These are phyloP conservation scores for Xerocomellus chrysenteron DNA, from an alignment of 768 basidiomycete genomes.

Conservation along the genomic window DNA sequence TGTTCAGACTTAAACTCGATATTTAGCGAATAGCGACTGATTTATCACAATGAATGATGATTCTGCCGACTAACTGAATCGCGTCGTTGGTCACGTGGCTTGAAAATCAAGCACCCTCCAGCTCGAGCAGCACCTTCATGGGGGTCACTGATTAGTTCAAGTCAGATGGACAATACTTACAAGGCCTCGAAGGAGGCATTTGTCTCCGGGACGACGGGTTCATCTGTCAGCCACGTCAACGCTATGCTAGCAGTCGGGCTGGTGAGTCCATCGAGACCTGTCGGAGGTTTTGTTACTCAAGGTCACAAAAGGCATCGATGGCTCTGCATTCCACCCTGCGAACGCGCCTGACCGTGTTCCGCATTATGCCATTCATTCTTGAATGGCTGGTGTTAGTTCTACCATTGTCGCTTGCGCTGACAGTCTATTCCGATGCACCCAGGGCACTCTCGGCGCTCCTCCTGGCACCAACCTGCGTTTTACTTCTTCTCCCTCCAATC, in stretches of 20 bases:
- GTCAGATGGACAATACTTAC: slow-evolving; percentile 42
- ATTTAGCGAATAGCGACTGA: not conserved
- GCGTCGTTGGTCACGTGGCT: slow-evolving; percentile 16
- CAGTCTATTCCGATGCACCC: slow-evolving; percentile 65
- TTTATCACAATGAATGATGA: not conserved
- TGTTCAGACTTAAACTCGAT: not conserved
- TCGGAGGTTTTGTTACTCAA: slow-evolving; percentile 18
- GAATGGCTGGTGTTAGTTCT: slow-evolving; percentile 69
- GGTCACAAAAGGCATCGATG: slow-evolving; percentile 58
- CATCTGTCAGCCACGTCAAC: slow-evolving; percentile 67
- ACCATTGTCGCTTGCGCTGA: slow-evolving; percentile 82
- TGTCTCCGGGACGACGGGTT: slow-evolving; percentile 72
- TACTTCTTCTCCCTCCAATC: slow-evolving; percentile 44
- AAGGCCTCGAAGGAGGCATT: slow-evolving; percentile 82
- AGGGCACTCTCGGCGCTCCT: slow-evolving; percentile 49
- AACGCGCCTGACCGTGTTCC: slow-evolving; percentile 45
- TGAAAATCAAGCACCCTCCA: not conserved
- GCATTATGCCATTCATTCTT: slow-evolving; percentile 37
- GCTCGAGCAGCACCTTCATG: not conserved
- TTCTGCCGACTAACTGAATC: not conserved
- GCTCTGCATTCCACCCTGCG: slow-evolving; percentile 61
- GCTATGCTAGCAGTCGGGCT: slow-evolving; percentile 60
- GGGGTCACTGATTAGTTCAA: not conserved
- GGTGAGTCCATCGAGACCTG: slow-evolving; percentile 41
- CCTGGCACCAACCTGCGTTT: slow-evolving; percentile 42